Evolutionary conservation across 495 filamentous ascomycete genomes (phyloP), one percentile per base, ranked within the genome.

Genomic region (Podospora pseudocomata): DNA sequence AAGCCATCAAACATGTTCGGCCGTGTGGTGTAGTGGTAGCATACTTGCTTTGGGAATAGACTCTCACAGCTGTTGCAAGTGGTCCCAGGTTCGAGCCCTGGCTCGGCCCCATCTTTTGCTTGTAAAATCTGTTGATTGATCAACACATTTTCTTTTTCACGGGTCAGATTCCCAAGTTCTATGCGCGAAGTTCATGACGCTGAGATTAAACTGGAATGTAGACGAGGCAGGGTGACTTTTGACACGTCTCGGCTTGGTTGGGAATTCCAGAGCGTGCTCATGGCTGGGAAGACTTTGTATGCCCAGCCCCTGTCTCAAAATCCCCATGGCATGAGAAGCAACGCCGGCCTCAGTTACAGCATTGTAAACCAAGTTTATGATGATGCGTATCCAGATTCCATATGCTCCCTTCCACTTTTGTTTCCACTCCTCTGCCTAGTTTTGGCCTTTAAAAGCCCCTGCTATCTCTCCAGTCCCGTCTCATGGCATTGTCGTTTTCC

Each of bases 81-180:
- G 71, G 71, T 72, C 71, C 71, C 65, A 68, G 71, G 71, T 72
- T 72, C 71, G 59, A 72, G 67, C 71, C 71, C 71, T 68, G 65
- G 71, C 65, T 70, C 39, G 62, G 64, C 71, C 71, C 71, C 5
- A n/a, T 63, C 34, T 69, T 58, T 58, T 58, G 15, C 55, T 32
- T 7, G 7, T 7, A 32, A 7, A 7, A 32, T 7, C 0, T 32
- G 7, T 32, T 32, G 23, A 23, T 23, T 23, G 23, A 23, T 23
- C 23, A 23, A 23, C 23, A 23, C 23, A 23, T 23, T 1, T 23
- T 23, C 23, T 23, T 23, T 23, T 23, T 23, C 23, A 23, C 23
- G 23, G 23, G 23, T 23, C 23, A 23, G 23, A 23, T 23, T 23
- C 1, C 34, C 34, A 39, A 39, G 11, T 5, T 5, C 11, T 39